Base-by-base conservation (phyloP, 2,329 filamentous ascomycete species). In the Colletotrichum tropicale region DNA sequence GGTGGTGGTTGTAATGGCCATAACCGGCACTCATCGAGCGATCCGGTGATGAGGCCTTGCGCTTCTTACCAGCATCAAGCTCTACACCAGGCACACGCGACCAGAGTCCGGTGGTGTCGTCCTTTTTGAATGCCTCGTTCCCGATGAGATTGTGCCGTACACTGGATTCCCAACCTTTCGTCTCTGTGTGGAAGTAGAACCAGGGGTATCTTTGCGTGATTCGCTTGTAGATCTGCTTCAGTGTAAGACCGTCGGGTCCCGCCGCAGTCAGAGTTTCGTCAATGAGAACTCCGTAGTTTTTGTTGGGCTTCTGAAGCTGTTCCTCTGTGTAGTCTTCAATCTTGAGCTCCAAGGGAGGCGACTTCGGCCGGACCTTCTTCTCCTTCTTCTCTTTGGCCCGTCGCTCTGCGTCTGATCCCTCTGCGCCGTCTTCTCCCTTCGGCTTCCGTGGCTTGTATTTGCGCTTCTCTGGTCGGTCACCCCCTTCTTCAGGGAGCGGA, bases 161-260 rank as follows among this genome's bases (percentile, higher is more conserved):
- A 78, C 90, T 92, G 78, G 90, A 92, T 81, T 92, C 90, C 91
- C 91, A 92, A n/a, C 91, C 91, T 80, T 91, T 92, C 8, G 91
- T 92, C 80, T 91, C 90, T 21, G 90, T 89, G 70, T 86, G 86
- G 79, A 92, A 92, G 78, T 89, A 90, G 77, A 90, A 92, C 86
- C 88, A 92, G 12, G 90, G 90, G 78, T 92, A 92, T 78, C 86
- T 86, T 75, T 86, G 85, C 78, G 89, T 89, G 69, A 92, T 92
- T 65, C 90, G 86, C 82, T 92, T 92, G 83, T 92, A 92, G 70
- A 92, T 91, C 82, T 92, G 90, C 81, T 92, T 91, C 61, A 92
- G 85, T 5, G 88, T 90, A 56, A 92, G 83, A 28, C 77, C 77
- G 5, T 90, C 87, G 4, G 87, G 85, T 4, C 88, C 88, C 6